Conservation (phyloP, 2,329 filamentous ascomycete genomes). For the Penicillium olsonii region DNA sequence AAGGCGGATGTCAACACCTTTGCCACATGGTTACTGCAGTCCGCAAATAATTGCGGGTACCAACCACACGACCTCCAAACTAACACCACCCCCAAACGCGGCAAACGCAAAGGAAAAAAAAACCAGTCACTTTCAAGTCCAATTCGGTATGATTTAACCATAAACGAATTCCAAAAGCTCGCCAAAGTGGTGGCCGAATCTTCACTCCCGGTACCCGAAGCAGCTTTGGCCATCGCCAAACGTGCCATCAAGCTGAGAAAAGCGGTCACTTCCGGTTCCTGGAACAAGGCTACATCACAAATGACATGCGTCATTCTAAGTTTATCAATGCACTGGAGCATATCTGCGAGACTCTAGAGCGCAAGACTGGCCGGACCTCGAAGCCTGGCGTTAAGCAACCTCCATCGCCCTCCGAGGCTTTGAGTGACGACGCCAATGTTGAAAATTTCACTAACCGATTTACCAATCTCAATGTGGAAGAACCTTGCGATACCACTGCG, state of each 20-base stretch:
- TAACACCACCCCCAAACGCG: no score
- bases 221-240: conserved; percentile 26
- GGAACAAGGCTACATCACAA: conserved; percentile 21
- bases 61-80: conserved; percentile 13
- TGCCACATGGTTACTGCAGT: conserved; percentile 31
- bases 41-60: conserved; percentile 29
- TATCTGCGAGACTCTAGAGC: conserved; percentile 28
- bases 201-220: conserved; percentile 19
- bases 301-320: conserved; percentile 27
- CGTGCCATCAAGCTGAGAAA: conserved; percentile 30
- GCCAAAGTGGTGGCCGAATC: conserved; percentile 27
- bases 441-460: conserved; percentile 28
- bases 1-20: conserved; percentile 31
- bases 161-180: conserved; percentile 26
- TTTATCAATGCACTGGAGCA: conserved; percentile 29
- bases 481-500: conserved; percentile 19
- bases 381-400: conserved; percentile 19
- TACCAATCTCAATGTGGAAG: conserved; percentile 30
- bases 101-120: conserved; percentile 19
- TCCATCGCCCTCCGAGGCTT: conserved; percentile 7
- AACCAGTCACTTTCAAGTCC: conserved; percentile 12
- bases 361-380: conserved; percentile 17
- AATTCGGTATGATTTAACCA: conserved; percentile 23
- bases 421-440: conserved; percentile 11
- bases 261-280: conserved; percentile 31